A percentile compares a stretch with the other conserved stretches of the same genome.
Conservation (phyloP, 192 early-diverging fungal genomes). For the Entomortierella beljakovae region DNA sequence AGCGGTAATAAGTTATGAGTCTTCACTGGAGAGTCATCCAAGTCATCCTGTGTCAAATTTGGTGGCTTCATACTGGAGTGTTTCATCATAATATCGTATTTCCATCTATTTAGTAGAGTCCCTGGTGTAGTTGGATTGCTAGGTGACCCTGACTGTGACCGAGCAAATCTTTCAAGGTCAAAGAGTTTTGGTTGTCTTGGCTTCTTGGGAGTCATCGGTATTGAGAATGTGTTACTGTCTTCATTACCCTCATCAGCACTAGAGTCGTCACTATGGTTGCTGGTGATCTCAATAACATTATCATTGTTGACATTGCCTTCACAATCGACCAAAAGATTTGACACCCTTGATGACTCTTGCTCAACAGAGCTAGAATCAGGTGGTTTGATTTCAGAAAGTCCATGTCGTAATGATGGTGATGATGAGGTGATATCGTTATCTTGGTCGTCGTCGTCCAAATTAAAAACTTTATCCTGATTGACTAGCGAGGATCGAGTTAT, state of each 20-base stretch:
- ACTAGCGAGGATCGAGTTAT: neutral
- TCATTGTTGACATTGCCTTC: neutral
- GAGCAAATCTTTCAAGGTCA: neutral
- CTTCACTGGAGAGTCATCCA: neutral
- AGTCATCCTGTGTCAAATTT: neutral
- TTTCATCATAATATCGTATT: conserved; percentile 17
- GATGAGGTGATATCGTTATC: too few species aligned
- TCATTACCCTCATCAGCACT: neutral
- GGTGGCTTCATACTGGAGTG: conserved; percentile 27
- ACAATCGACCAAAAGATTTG: too few species aligned
- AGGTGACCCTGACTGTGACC: neutral
- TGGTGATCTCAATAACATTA: neutral
- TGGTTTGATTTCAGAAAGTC: neutral
- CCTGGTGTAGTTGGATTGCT: conserved; percentile 12
- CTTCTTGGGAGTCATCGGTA: conserved; percentile 18
- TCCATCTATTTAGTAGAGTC: conserved; percentile 20
- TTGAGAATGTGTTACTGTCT: neutral
- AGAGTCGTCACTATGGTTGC: neutral
- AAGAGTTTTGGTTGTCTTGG: neutral
- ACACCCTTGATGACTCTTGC: too few species aligned
- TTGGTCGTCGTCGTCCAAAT: too few species aligned
- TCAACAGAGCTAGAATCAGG: neutral
- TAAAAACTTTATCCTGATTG: neutral
- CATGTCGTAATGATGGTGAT: too few species aligned
- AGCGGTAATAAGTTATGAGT: neutral